Conservation (phyloP, 257 asterid species). For the Schizonepeta tenuifolia region DNA sequence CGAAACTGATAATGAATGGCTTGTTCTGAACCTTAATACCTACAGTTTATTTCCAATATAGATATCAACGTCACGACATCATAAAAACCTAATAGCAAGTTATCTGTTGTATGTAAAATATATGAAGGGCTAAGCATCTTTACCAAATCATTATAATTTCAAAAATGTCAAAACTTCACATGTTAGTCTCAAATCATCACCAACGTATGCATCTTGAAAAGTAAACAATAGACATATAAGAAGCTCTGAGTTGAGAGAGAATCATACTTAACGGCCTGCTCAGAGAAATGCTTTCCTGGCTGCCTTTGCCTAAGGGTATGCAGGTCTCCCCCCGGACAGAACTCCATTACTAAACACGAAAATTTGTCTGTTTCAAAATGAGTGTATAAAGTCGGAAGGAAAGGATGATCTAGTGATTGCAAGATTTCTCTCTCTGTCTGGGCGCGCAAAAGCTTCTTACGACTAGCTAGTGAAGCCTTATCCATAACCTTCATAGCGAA, state of each 20-base stretch:
- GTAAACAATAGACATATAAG: slow-evolving; percentile 8
- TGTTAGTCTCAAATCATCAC: background rate
- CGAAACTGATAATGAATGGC: background rate
- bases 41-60: background rate
- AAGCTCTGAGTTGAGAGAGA: slow-evolving; percentile 34
- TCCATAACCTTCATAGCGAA: slow-evolving; percentile 90
- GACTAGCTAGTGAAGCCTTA: slow-evolving; percentile 73
- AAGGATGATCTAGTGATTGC: slow-evolving; percentile 81
- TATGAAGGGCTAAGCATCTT: slow-evolving; percentile 8
- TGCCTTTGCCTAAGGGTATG: slow-evolving; percentile 83
- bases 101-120: background rate
- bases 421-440: slow-evolving; percentile 81
- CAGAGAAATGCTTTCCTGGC: slow-evolving; percentile 79
- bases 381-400: slow-evolving; percentile 69
- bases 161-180: background rate
- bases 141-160: slow-evolving; percentile 13
- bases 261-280: slow-evolving; percentile 83
- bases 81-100: slow-evolving; percentile 16
- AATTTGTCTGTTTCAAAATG: slow-evolving; percentile 80
- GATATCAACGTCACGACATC: background rate
- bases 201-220: slow-evolving; percentile 16
- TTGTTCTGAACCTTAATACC: background rate
- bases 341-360: slow-evolving; percentile 88
- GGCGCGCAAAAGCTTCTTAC: slow-evolving; percentile 79
- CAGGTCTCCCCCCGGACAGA: slow-evolving; percentile 86